Percentiles rank a stretch among this genome's conserved stretches.
Conservation (phyloP, 306 rosid species). For the Potentilla sterilis region DNA sequence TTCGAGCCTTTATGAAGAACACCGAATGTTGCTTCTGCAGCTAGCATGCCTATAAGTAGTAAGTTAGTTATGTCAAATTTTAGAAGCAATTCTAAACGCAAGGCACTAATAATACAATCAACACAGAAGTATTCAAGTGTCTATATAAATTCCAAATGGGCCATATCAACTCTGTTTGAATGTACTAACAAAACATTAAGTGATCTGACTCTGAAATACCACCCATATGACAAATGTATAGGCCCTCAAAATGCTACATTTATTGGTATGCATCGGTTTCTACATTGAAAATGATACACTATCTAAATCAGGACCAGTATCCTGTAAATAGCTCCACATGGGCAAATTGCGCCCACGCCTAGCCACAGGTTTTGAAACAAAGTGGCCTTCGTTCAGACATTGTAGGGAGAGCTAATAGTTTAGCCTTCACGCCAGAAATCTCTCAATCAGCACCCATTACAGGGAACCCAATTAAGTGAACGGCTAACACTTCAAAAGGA, state of each 20-base stretch:
- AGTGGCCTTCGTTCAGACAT: too few relatives aligned
- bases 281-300: neutral
- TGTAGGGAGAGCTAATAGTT: too few relatives aligned
- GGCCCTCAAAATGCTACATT: neutral
- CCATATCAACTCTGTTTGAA: neutral
- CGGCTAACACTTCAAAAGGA: too few relatives aligned
- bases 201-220: neutral
- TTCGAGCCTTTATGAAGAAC: slow-evolving; percentile 53
- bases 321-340: neutral
- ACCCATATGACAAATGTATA: neutral
- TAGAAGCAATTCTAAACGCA: neutral
- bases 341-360: too few relatives aligned
- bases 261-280: neutral
- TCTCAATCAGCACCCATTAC: too few relatives aligned
- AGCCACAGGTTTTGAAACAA: too few relatives aligned
- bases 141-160: neutral
- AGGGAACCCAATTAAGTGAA: too few relatives aligned
- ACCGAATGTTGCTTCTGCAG: slow-evolving; percentile 80
- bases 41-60: slow-evolving; percentile 77
- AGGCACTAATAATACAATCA: neutral
- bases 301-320: neutral
- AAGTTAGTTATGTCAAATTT: neutral
- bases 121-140: neutral
- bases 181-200: neutral
- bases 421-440: too few relatives aligned